A percentile compares a stretch with the other conserved stretches of the same genome.
Evolutionary conservation across 345 rosid genomes (phyloP).

Genomic region (Corchorus olitorius): DNA sequence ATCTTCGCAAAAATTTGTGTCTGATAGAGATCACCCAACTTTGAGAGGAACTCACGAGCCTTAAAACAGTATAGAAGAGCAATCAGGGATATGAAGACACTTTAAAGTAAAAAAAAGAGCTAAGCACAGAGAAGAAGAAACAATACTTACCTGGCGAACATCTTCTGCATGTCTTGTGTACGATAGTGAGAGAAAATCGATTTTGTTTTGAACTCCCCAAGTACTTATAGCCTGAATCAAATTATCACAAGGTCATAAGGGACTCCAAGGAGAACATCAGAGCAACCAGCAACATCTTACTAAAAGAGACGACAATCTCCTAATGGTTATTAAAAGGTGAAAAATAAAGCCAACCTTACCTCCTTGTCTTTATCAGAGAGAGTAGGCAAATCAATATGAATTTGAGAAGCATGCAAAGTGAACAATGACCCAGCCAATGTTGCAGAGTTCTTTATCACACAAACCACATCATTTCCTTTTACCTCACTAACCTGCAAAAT

Average conservation of each 20-base stretch:
- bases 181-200: slow-evolving; percentile 92
- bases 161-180: slow-evolving; percentile 96
- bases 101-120: not conserved
- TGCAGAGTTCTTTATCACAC: slow-evolving; percentile 82
- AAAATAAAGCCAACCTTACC: slow-evolving; percentile 39
- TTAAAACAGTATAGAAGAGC: slow-evolving; percentile 29
- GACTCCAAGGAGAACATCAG: slow-evolving; percentile 7
- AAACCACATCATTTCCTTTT: slow-evolving; percentile 80
- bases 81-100: not conserved
- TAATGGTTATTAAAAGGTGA: not conserved
- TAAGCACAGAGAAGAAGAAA: not conserved
- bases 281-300: slow-evolving; percentile 13
- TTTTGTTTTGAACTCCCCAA: slow-evolving; percentile 95
- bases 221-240: slow-evolving; percentile 70
- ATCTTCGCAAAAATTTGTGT: slow-evolving; percentile 97
- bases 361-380: slow-evolving; percentile 89
- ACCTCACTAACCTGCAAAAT: slow-evolving; percentile 74
- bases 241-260: slow-evolving; percentile 12
- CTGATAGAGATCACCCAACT: slow-evolving; percentile 80
- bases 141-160: slow-evolving; percentile 69
- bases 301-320: not conserved
- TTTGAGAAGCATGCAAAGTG: slow-evolving; percentile 87
- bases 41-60: slow-evolving; percentile 86
- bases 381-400: slow-evolving; percentile 84
- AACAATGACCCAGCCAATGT: slow-evolving; percentile 87